Base-by-base conservation (phyloP, 169 alveolate species). In the Eimeria acervulina region DNA sequence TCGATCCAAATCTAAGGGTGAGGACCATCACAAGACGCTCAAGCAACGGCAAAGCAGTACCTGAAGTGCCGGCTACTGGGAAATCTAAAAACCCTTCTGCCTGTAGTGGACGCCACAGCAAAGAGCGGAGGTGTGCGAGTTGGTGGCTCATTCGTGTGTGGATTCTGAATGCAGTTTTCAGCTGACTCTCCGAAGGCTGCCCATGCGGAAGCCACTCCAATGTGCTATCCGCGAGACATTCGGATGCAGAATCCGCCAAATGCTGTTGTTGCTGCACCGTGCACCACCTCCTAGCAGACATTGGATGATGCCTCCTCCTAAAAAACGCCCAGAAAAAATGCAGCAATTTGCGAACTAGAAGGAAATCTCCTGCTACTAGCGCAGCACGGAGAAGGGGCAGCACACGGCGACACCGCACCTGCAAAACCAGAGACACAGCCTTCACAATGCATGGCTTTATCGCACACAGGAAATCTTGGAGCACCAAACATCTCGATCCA, bases 351-450 rank as follows among this genome's bases (percentile, higher is more conserved):
- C 83, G 85, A 38, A 66, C 91, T 13, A 92, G 83, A n/a, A 33
- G 80, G 28, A 92, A 92, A 31, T 72, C 84, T 5, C 95, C 95
- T 7, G 63, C 80, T 42, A 47, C 84, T 17, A 92, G 91, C 8
- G 92, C 95, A 33, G 95, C 95, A 15, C 55, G 81, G 59, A 92
- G 66, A 55, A 92, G 91, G 3, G 92, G 95, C 36, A 92, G 83
- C 63, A 55, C 95, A 47, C 91, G 91, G 38, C 85, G 70, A 61
- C 70, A 31, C 23, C 95, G 51, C 72, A 78, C 91, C 66, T 61
- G 91, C 28, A 38, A 55, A 47, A 21, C 28, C 83, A 72, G 51
- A 36, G 15, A 10, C 83, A 72, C 83, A 72, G 4, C 83, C n/a
- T 72, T 38, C 51, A 72, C 0, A 7, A 19, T 33, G 52, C n/a